A percentile compares a stretch with the other conserved stretches of the same genome.
These are phyloP conservation scores for Podochytrium sp. DNA, from an alignment of 192 early-diverging fungal genomes.

Conservation along the genomic window DNA sequence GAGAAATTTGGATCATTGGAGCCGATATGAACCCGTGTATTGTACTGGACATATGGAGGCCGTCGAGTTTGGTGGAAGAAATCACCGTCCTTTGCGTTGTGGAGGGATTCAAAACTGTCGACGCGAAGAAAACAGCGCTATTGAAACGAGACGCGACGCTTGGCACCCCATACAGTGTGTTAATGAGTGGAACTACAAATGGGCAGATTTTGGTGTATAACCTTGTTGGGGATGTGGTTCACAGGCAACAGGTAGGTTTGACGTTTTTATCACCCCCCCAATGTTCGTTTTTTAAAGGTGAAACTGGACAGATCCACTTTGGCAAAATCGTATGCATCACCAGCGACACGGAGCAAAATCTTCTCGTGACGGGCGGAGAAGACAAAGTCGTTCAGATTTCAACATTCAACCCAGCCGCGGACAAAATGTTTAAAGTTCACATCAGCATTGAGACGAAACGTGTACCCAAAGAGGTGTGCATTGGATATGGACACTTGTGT, in stretches of 20 bases:
- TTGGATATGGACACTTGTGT: slow-evolving; percentile 7
- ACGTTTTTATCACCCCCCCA: no score
- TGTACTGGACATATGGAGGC: slow-evolving; percentile 55
- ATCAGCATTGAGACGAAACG: neutral
- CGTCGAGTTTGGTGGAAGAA: slow-evolving; percentile 33
- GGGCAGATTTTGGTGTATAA: slow-evolving; percentile 57
- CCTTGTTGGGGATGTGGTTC: slow-evolving; percentile 40
- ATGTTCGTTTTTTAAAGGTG: neutral
- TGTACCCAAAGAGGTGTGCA: neutral
- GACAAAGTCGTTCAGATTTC: slow-evolving; percentile 26
- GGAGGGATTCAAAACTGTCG: slow-evolving; percentile 32
- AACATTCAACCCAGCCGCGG: neutral
- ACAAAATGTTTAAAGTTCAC: neutral
- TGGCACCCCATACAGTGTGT: neutral
- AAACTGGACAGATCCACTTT: slow-evolving; percentile 39
- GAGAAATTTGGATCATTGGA: slow-evolving; percentile 55
- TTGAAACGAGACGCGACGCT: neutral
- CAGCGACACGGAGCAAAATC: slow-evolving; percentile 34
- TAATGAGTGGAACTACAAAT: slow-evolving; percentile 53
- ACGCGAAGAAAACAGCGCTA: neutral
- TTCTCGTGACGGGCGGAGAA: slow-evolving; percentile 43
- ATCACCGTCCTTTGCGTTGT: slow-evolving; percentile 39
- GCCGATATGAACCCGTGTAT: slow-evolving; percentile 51
- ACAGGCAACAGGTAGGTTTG: slow-evolving; percentile 52
- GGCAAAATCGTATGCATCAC: slow-evolving; percentile 50